Evolutionary conservation across 768 basidiomycete species (phyloP), one percentile per base, ranked within the genome.

Genomic region (Peribolospora baueri): DNA sequence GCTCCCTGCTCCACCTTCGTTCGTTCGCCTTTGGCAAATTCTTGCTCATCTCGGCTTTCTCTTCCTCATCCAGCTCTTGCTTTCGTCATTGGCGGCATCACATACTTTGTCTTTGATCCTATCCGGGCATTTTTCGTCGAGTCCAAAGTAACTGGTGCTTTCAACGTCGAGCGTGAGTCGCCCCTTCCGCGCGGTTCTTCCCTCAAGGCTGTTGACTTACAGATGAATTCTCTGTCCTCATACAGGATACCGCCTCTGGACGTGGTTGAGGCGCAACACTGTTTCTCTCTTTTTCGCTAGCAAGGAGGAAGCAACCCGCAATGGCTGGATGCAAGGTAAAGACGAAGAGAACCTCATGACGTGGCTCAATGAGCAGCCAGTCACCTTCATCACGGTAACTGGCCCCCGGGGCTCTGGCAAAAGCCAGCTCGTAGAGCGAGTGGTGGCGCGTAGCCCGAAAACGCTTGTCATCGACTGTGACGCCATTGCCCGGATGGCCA

Each of bases 61-160:
- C 53, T 66, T 88, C 3, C 86, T 87, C 0, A 66, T 87, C 13
- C 25, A 25, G 25, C 25, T 25, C 57, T 87, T 2, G 75, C 87
- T 47, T 93, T 95, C 66, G 68, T 97, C 2, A 65, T 97, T n/a
- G 91, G 88, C 8, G 80, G 81, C 3, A 61, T 97, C 43, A 84
- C 84, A 25, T 93, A 91, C 65, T 81, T 84, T 82, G 76, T 95
- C 52, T 93, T 95, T 62, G 87, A 95, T 66, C 88, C 88, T 3
- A 75, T 98, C 46, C 80, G 91, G 38, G 76, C 79, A 3, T 70
- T 86, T 56, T 84, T 79, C 72, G 75, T 97, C 0, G 75, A 85
- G 69, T 77, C 76, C 37, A 84, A 86, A 62, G 72, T 93, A 61
- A 70, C 81, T 48, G 74, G 84, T 46, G 84, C 84, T 75, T 88